Evolutionary conservation across 805 yeast genomes (phyloP).

Genomic region (Candida michaelii): DNA sequence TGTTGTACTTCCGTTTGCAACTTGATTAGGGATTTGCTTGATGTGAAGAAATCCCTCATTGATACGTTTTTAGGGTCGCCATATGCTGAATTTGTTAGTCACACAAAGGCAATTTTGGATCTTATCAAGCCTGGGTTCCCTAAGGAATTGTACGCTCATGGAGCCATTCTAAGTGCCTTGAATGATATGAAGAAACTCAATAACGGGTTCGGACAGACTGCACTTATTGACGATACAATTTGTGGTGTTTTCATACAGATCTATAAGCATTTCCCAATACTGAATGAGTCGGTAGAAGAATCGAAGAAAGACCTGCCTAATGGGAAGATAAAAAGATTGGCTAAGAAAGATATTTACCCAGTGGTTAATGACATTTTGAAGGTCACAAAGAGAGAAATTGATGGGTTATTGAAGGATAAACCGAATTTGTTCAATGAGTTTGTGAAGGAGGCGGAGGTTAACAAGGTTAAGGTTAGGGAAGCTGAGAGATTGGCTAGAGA

Average conservation of each 20-base stretch:
- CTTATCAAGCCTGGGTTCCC: slow-evolving; percentile 32
- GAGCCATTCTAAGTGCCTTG: slow-evolving; percentile 38
- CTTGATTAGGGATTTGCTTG: slow-evolving; percentile 47
- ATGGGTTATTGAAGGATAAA: slow-evolving; percentile 26
- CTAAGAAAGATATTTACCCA: slow-evolving; percentile 44
- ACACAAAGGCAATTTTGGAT: slow-evolving; percentile 33
- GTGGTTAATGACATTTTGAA: slow-evolving; percentile 35
- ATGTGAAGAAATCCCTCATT: slow-evolving; percentile 46
- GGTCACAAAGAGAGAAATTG: slow-evolving; percentile 29
- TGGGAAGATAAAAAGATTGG: slow-evolving; percentile 35
- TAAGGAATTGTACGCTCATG: slow-evolving; percentile 24
- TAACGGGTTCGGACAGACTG: slow-evolving; percentile 79
- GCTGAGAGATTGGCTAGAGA: not conserved
- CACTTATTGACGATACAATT: slow-evolving; percentile 70
- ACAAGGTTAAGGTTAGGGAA: not conserved
- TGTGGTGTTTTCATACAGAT: slow-evolving; percentile 59
- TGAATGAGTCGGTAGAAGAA: not conserved
- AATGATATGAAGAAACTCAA: slow-evolving; percentile 68
- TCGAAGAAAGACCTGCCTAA: slow-evolving; percentile 25
- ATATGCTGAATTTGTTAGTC: slow-evolving; percentile 42
- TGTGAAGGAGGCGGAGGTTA: slow-evolving; percentile 6
- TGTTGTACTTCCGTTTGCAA: slow-evolving; percentile 52
- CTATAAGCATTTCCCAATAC: slow-evolving; percentile 24
- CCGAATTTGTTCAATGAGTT: slow-evolving; percentile 33
- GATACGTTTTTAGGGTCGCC: slow-evolving; percentile 51